Conservation (phyloP, 495 filamentous ascomycete genomes). For the Hypoxylon fragiforme region DNA sequence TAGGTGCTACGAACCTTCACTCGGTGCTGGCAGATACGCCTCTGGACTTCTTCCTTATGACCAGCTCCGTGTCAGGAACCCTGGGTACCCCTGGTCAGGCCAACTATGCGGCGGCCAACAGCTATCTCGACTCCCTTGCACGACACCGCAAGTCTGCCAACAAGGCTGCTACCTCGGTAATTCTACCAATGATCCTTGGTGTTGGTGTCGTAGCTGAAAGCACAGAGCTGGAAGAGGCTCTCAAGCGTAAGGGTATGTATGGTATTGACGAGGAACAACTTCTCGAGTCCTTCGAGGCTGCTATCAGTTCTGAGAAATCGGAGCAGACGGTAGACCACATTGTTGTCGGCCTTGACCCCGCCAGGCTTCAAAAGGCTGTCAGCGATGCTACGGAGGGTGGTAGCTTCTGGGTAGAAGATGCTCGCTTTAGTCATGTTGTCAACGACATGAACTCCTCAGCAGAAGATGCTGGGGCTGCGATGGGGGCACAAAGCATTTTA, state of each 20-base stretch:
- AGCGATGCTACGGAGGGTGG: constrained; percentile 21
- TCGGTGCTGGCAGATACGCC: constrained; percentile 26
- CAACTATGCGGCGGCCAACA: constrained; percentile 55
- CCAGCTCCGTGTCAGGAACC: constrained; percentile 53
- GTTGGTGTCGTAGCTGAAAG: constrained; percentile 48
- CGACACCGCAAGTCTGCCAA: constrained; percentile 13
- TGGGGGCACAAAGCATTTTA: constrained; percentile 5
- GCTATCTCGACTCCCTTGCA: constrained; percentile 46
- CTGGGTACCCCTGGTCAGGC: constrained; percentile 50
- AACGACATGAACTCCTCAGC: constrained; percentile 14
- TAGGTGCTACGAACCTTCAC: constrained; percentile 48
- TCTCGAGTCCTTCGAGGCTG: constrained; percentile 39
- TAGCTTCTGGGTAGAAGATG: constrained; percentile 31
- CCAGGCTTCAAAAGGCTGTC: constrained; percentile 24
- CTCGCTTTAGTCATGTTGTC: constrained; percentile 31
- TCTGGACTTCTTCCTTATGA: constrained; percentile 58
- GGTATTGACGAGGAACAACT: constrained; percentile 45
- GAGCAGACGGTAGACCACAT: constrained; percentile 20
- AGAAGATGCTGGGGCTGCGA: neutral
- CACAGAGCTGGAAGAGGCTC: constrained; percentile 38
- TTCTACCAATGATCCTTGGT: constrained; percentile 40
- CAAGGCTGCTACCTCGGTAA: constrained; percentile 34
- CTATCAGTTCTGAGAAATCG: constrained; percentile 18
- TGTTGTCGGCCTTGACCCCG: constrained; percentile 43
- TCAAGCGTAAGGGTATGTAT: constrained; percentile 44